Conservation (phyloP, 73 alveolate genomes). For the Symbiodinium natans region DNA sequence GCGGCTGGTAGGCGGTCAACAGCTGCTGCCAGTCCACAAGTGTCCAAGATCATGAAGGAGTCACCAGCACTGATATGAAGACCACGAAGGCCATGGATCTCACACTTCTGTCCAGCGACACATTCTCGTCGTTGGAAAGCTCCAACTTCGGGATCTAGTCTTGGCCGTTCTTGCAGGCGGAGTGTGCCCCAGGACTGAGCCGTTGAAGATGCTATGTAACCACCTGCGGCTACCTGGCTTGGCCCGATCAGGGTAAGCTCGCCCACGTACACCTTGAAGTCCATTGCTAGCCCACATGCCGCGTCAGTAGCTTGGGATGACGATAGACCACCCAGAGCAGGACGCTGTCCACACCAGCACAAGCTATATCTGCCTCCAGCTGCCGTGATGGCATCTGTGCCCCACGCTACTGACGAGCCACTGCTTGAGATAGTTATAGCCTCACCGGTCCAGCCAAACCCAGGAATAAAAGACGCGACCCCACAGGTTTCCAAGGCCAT, state of each 20-base stretch:
- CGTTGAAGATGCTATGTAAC: background rate
- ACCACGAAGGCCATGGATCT: conserved; percentile 25
- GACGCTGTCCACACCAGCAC: conserved; percentile 34
- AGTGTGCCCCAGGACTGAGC: conserved; percentile 53
- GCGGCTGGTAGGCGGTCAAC: background rate
- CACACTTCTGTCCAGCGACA: conserved; percentile 41
- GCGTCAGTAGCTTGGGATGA: background rate
- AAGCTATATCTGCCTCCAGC: conserved; percentile 43
- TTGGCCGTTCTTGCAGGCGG: background rate
- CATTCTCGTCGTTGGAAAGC: conserved; percentile 25
- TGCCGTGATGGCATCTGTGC: background rate
- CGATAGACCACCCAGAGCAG: background rate
- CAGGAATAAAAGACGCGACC: conserved; percentile 35
- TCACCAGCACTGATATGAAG: conserved; percentile 40
- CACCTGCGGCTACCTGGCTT: background rate
- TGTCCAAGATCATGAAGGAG: conserved; percentile 38
- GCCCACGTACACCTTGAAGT: conserved; percentile 14
- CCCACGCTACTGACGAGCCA: conserved; percentile 63
- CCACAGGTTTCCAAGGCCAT: conserved; percentile 86
- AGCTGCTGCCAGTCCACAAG: conserved; percentile 3
- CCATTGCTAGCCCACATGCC: background rate
- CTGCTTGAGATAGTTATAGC: conserved; percentile 13
- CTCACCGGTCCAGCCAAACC: conserved; percentile 24
- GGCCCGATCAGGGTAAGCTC: conserved; percentile 57
- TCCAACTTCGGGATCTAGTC: conserved; percentile 21